Evolutionary conservation across 2,329 filamentous ascomycete genomes (phyloP).

Genomic region (Raffaelea arxii): DNA sequence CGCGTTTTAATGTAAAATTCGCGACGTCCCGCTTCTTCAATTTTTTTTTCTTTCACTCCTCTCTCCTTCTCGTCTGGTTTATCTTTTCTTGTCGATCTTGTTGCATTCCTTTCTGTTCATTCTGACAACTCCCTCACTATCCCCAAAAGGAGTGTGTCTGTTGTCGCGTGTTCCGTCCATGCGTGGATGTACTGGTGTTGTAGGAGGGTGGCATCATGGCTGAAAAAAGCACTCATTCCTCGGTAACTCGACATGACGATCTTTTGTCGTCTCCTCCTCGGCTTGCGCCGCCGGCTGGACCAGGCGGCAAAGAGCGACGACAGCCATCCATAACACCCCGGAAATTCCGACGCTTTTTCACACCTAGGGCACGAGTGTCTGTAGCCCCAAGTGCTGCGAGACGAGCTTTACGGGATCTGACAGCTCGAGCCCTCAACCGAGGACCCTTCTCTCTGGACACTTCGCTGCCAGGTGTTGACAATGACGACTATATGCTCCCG

Average conservation of each 20-base stretch:
- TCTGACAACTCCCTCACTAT: neutral
- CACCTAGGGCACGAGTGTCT: conserved; percentile 33
- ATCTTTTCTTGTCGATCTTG: neutral
- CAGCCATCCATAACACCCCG: conserved; percentile 44
- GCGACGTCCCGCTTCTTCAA: neutral
- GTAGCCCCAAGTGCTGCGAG: conserved; percentile 27
- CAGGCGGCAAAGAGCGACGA: conserved; percentile 31
- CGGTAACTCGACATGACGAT: neutral
- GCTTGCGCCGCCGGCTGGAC: conserved; percentile 8
- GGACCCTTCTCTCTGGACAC: neutral
- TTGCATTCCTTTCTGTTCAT: neutral
- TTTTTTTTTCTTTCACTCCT: neutral
- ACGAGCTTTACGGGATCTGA: conserved; percentile 30
- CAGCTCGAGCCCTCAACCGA: conserved; percentile 28
- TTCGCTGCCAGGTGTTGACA: neutral
- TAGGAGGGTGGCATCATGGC: conserved; percentile 12
- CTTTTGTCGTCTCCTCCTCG: conserved; percentile 17
- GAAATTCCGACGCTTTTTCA: conserved; percentile 45
- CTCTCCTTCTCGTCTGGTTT: neutral
- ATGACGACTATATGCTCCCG: conserved; percentile 14
- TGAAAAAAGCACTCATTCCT: conserved; percentile 8
- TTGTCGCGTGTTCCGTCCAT: neutral
- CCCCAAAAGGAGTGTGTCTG: too few relatives aligned
- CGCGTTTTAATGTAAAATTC: conserved; percentile 7
- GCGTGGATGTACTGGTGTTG: neutral